A percentile compares a stretch with the other conserved stretches of the same genome.
Evolutionary conservation across 108 stramenopile genomes (phyloP).

Genomic region (Discostella stelligeroides): DNA sequence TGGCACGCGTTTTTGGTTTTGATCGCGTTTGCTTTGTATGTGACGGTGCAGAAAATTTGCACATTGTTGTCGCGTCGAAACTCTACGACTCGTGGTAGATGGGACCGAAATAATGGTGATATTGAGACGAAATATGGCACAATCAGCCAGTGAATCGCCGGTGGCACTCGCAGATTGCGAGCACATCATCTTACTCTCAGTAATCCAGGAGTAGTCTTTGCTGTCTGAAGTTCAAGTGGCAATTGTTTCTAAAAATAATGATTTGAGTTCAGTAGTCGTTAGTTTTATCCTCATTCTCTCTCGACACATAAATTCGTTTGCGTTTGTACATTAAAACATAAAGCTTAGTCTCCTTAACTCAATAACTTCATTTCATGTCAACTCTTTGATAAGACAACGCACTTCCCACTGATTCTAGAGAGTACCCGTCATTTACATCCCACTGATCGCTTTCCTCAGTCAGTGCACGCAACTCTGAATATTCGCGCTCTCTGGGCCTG

Average conservation of each 20-base stretch:
- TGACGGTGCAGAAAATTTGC: background rate
- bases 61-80: background rate
- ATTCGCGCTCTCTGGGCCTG: background rate
- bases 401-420: background rate
- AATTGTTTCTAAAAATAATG: no score
- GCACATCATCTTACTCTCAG: no score
- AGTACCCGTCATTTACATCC: background rate
- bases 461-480: background rate
- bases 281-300: no score
- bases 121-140: background rate
- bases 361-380: background rate
- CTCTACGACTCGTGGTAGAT: background rate
- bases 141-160: no score
- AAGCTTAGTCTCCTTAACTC: no score
- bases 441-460: constrained; percentile 1
- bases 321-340: no score
- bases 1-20: background rate
- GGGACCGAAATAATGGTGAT: background rate
- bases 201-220: no score
- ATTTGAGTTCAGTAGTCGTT: no score
- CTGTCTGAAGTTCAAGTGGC: no score
- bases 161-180: no score
- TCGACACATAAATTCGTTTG: no score
- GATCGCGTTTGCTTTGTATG: background rate
- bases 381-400: background rate